These are phyloP conservation scores for Claviceps monticola DNA, from an alignment of 2,329 filamentous ascomycete genomes.

Conservation along the genomic window DNA sequence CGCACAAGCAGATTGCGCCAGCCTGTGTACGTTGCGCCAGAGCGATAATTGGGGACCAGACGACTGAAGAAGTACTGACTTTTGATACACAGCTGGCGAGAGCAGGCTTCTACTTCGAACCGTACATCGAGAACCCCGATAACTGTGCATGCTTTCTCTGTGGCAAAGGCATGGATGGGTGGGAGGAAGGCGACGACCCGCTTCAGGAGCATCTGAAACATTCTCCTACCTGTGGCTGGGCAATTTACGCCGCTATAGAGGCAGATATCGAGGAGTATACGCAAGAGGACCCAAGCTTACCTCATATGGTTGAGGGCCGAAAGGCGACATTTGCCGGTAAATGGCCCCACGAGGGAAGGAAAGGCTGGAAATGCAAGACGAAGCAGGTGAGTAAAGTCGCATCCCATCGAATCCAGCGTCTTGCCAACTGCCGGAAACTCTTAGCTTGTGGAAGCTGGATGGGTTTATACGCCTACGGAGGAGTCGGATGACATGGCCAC, in stretches of 20 bases:
- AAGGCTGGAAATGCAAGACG: constrained; percentile 77
- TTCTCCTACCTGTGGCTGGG: constrained; percentile 75
- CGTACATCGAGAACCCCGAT: constrained; percentile 60
- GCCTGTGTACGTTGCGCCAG: constrained; percentile 15
- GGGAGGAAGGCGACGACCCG: constrained; percentile 78
- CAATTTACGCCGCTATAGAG: constrained; percentile 53
- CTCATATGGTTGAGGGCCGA: constrained; percentile 61
- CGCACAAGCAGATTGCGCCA: constrained; percentile 38
- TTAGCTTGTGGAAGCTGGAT: constrained; percentile 79
- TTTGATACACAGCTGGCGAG: constrained; percentile 53
- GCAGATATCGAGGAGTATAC: constrained; percentile 47
- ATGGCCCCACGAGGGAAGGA: constrained; percentile 85
- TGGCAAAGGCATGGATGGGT: constrained; percentile 71
- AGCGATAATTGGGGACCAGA: not conserved
- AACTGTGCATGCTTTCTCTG: constrained; percentile 88
- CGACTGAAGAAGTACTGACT: constrained; percentile 11
- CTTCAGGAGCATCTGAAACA: constrained; percentile 76
- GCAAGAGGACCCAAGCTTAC: constrained; percentile 59
- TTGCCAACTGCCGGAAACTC: constrained; percentile 2
- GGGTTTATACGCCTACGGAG: constrained; percentile 77
- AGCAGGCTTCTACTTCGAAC: constrained; percentile 84
- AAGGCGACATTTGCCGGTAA: constrained; percentile 67
- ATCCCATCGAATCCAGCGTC: not conserved
- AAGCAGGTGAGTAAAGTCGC: constrained; percentile 52
- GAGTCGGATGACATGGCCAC: constrained; percentile 82